A percentile compares a stretch with the other conserved stretches of the same genome.
Evolutionary conservation across 148 eudicot species (phyloP).

Genomic region (Chenopodium quinoa): DNA sequence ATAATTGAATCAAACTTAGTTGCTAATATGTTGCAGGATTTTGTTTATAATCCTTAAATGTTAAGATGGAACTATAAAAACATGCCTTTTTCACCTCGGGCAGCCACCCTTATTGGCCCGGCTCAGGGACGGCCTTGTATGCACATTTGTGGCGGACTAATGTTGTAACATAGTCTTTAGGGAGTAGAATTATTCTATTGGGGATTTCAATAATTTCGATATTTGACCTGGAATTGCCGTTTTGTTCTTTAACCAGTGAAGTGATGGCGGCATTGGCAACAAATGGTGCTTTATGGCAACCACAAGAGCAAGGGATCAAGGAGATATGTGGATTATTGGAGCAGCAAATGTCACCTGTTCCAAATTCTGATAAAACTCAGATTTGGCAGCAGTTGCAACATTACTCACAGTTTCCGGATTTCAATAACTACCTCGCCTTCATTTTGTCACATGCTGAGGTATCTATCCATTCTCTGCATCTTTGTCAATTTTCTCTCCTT

Average conservation of each 20-base stretch:
- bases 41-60: too few species aligned
- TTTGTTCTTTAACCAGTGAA: conserved; percentile 3
- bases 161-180: background rate
- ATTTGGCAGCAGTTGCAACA: conserved; percentile 83
- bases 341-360: conserved; percentile 76
- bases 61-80: too few species aligned
- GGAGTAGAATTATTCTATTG: background rate
- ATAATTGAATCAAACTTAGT: too few species aligned
- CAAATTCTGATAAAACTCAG: conserved; percentile 68
- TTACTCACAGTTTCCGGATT: conserved; percentile 88
- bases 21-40: too few species aligned
- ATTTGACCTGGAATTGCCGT: background rate
- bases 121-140: too few species aligned
- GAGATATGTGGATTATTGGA: conserved; percentile 86
- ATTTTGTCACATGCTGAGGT: conserved; percentile 87
- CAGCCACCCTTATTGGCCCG: too few species aligned
- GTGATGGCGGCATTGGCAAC: conserved; percentile 34
- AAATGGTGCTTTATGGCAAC: conserved; percentile 58
- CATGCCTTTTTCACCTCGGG: too few species aligned
- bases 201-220: background rate
- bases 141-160: too few species aligned
- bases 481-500: background rate
- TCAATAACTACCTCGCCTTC: conserved; percentile 87
- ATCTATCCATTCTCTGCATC: conserved; percentile 2
- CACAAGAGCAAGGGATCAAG: conserved; percentile 82